These are phyloP conservation scores for Lepidium campestre DNA, from an alignment of 441 rosid genomes.

Conservation along the genomic window DNA sequence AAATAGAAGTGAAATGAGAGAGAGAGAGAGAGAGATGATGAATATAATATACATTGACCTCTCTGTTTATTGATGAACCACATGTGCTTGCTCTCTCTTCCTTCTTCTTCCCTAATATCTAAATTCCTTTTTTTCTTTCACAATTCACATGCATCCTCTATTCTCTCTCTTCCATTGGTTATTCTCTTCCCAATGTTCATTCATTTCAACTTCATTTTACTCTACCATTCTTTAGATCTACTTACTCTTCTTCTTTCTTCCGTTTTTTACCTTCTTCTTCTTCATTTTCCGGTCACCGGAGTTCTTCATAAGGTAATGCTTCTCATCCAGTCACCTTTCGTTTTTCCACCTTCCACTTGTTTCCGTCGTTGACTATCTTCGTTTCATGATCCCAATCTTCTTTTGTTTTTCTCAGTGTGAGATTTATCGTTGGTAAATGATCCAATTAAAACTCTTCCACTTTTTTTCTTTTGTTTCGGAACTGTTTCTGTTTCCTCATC, in stretches of 20 bases:
- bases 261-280: slow-evolving; percentile 2
- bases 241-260: slow-evolving; percentile 22
- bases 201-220: slow-evolving; percentile 35
- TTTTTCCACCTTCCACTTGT: not conserved
- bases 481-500: not conserved
- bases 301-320: slow-evolving; percentile 30
- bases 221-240: slow-evolving; percentile 47
- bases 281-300: slow-evolving; percentile 25
- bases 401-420: not conserved
- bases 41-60: slow-evolving; percentile 59
- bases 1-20: not conserved
- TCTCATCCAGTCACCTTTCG: not conserved
- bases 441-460: not conserved
- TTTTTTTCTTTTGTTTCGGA: too few relatives aligned
- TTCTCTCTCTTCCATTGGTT: slow-evolving; percentile 24
- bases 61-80: slow-evolving; percentile 43
- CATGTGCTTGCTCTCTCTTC: slow-evolving; percentile 47
- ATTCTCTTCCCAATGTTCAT: slow-evolving; percentile 29
- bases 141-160: slow-evolving; percentile 42
- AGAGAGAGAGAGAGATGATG: slow-evolving; percentile 27
- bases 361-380: slow-evolving; percentile 2
- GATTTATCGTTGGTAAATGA: not conserved
- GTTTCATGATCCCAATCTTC: not conserved
- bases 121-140: slow-evolving; percentile 18
- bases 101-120: slow-evolving; percentile 11